These are phyloP conservation scores for Torulaspora franciscae DNA, from an alignment of 805 yeast species.

Conservation along the genomic window DNA sequence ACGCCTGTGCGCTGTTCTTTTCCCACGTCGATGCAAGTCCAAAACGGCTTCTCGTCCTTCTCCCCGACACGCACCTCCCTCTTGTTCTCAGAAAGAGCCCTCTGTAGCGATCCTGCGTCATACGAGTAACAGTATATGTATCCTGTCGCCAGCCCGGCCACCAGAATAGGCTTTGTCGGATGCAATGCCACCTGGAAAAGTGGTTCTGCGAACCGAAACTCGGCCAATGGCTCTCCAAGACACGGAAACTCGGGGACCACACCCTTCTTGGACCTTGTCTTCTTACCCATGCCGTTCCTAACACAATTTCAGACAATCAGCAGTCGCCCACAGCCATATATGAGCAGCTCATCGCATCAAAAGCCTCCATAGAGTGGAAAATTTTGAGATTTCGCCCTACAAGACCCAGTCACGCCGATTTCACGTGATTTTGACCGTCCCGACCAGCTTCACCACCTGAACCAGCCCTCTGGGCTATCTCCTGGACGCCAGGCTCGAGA, in stretches of 20 bases:
- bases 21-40: slow-evolving; percentile 36
- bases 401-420: neutral
- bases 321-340: neutral
- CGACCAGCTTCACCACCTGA: neutral
- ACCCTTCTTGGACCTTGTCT: slow-evolving; percentile 16
- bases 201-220: slow-evolving; percentile 48
- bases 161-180: slow-evolving; percentile 60
- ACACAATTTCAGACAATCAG: neutral
- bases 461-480: slow-evolving; percentile 44
- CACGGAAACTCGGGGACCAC: slow-evolving; percentile 12
- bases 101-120: slow-evolving; percentile 43
- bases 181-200: slow-evolving; percentile 76
- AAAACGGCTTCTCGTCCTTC: slow-evolving; percentile 30
- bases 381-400: neutral
- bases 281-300: slow-evolving; percentile 9
- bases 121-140: slow-evolving; percentile 60
- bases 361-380: neutral
- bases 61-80: slow-evolving; percentile 30
- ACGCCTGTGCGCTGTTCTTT: slow-evolving; percentile 23
- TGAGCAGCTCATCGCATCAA: neutral
- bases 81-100: slow-evolving; percentile 20
- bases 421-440: slow-evolving; percentile 2
- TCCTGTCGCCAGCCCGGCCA: slow-evolving; percentile 80
- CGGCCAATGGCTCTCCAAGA: slow-evolving; percentile 33
- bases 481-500: slow-evolving; percentile 51